phyloP scores from a whole-genome alignment of 2,329 filamentous ascomycete genomes.

The Colletotrichum plurivorum region DNA sequence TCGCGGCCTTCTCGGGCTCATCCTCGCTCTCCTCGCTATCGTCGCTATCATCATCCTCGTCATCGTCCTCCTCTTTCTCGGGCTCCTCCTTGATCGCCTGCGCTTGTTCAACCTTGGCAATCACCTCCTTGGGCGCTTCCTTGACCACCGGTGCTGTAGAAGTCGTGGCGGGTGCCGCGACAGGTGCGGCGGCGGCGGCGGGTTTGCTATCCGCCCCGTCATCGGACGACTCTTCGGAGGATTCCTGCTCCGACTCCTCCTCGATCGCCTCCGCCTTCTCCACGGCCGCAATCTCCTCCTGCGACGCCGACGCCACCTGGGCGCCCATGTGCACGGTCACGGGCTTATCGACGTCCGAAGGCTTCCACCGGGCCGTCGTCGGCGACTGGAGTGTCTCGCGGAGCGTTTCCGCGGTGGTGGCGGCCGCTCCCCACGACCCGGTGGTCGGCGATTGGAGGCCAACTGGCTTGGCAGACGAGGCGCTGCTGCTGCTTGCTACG shows the following conservation, averaged over 20 bases:
- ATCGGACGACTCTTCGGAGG: conserved; percentile 45
- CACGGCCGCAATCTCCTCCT: conserved; percentile 56
- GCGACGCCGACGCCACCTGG: conserved; percentile 49
- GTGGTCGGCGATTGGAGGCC: conserved; percentile 63
- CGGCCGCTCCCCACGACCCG: conserved; percentile 55
- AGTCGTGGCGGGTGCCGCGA: conserved; percentile 32
- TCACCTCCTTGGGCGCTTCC: conserved; percentile 44
- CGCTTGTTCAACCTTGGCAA: conserved; percentile 46
- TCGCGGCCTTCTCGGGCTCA: conserved; percentile 41
- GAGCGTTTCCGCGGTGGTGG: conserved; percentile 42
- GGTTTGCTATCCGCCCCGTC: conserved; percentile 43
- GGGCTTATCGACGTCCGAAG: conserved; percentile 43
- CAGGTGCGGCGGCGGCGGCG: conserved; percentile 1
- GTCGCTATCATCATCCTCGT: conserved; percentile 48
- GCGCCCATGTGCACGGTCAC: conserved; percentile 51
- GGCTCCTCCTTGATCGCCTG: conserved; percentile 47
- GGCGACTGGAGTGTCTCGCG: conserved; percentile 59
- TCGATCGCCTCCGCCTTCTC: conserved; percentile 57
- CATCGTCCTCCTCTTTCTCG: conserved; percentile 48
- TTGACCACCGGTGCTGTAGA: conserved; percentile 42
- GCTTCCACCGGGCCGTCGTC: conserved; percentile 58
- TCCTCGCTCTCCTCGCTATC: conserved; percentile 40
- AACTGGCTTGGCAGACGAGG: conserved; percentile 39
- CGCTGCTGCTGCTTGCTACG: conserved; percentile 14
- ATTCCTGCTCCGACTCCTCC: conserved; percentile 55